These are phyloP conservation scores for Byssochlamys sp. DNA, from an alignment of 2,329 filamentous ascomycete species.

Conservation along the genomic window DNA sequence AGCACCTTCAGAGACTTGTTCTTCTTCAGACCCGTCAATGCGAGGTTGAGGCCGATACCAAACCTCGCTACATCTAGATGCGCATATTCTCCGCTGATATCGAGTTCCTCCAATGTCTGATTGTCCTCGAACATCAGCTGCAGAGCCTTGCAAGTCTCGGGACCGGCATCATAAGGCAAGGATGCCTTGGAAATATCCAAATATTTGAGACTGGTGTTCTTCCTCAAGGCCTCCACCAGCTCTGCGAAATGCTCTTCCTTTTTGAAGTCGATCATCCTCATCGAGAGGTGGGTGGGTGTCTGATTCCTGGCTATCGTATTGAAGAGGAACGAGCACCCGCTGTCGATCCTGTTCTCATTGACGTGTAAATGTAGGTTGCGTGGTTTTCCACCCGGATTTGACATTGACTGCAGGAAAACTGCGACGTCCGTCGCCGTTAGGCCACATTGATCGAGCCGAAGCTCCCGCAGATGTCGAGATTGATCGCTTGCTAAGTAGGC, in stretches of 20 bases:
- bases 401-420: constrained; percentile 55
- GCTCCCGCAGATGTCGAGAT: constrained; percentile 50
- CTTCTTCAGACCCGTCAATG: constrained; percentile 53
- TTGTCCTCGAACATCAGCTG: constrained; percentile 59
- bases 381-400: constrained; percentile 37
- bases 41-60: constrained; percentile 58
- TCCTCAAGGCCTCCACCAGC: constrained; percentile 51
- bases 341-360: constrained; percentile 48
- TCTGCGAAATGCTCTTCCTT: constrained; percentile 55
- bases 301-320: constrained; percentile 40
- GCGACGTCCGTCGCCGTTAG: constrained; percentile 57
- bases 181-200: constrained; percentile 63
- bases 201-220: constrained; percentile 54
- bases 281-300: constrained; percentile 55
- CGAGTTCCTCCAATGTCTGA: constrained; percentile 54
- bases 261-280: constrained; percentile 60
- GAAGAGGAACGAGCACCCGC: constrained; percentile 35
- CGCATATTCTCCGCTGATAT: constrained; percentile 63
- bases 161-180: constrained; percentile 57
- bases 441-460: constrained; percentile 59
- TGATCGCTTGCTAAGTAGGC: constrained; percentile 54
- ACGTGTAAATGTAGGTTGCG: constrained; percentile 57
- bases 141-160: constrained; percentile 56
- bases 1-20: constrained; percentile 55
- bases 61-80: constrained; percentile 61